phyloP scores from a whole-genome alignment of 495 filamentous ascomycete genomes.

The Daldinia vernicosa region DNA sequence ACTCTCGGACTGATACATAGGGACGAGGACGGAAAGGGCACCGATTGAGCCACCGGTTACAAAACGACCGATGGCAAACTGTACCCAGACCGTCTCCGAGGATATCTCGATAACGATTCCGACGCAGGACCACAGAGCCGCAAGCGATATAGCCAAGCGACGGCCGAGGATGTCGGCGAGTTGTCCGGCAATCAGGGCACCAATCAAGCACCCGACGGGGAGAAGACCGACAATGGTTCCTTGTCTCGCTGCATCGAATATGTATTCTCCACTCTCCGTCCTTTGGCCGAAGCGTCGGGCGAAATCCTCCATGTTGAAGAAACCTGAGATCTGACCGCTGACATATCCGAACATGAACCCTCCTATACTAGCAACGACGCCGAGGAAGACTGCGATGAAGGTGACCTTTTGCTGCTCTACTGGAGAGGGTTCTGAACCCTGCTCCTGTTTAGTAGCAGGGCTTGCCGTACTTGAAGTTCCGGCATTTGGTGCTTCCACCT shows the following conservation, averaged over 20 bases:
- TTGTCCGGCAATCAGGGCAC: conserved; percentile 71
- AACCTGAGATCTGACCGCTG: conserved; percentile 62
- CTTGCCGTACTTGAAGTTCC: conserved; percentile 10
- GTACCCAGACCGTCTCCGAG: conserved; percentile 58
- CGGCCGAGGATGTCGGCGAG: conserved; percentile 59
- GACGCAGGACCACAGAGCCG: conserved; percentile 70
- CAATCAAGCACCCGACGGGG: conserved; percentile 73
- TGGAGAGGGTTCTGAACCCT: conserved; percentile 9
- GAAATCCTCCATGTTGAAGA: conserved; percentile 69
- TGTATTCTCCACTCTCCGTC: conserved; percentile 42
- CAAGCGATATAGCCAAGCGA: conserved; percentile 60
- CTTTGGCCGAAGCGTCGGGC: conserved; percentile 57
- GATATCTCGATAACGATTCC: conserved; percentile 75
- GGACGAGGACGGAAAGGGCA: conserved; percentile 73
- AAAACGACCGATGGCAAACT: conserved; percentile 63
- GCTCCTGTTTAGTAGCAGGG: conserved; percentile 31
- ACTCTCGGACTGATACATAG: conserved; percentile 78
- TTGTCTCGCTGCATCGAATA: conserved; percentile 60
- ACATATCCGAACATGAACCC: conserved; percentile 85
- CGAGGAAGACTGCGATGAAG: conserved; percentile 51
- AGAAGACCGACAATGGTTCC: conserved; percentile 66
- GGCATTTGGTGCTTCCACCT: conserved; percentile 34
- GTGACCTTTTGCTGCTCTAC: conserved; percentile 47
- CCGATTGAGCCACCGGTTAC: conserved; percentile 77
- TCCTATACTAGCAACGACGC: conserved; percentile 69